Evolutionary conservation across 1,284 basidiomycete species (phyloP).

Genomic region (Papiliotrema flavescens): DNA sequence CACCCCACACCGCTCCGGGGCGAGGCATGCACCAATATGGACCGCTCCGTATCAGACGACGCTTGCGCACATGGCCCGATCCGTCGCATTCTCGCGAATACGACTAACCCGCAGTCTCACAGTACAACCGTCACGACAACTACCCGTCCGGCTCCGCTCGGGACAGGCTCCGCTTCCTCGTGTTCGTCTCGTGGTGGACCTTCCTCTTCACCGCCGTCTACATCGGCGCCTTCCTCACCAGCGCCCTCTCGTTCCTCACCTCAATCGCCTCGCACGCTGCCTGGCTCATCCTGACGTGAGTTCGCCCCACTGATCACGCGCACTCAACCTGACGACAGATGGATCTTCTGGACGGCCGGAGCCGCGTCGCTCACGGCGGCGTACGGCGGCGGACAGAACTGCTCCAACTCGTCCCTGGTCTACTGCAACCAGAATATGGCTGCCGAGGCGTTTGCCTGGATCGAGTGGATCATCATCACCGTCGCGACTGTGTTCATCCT

Average conservation of each 20-base stretch:
- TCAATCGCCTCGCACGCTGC: slow-evolving; percentile 45
- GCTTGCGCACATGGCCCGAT: no score
- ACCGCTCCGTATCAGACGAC: no score
- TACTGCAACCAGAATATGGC: slow-evolving; percentile 45
- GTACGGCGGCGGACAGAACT: slow-evolving; percentile 40
- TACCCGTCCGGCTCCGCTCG: slow-evolving; percentile 38
- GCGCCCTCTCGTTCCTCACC: slow-evolving; percentile 29
- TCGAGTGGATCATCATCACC: slow-evolving; percentile 46
- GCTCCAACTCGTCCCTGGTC: slow-evolving; percentile 22
- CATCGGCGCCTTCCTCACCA: slow-evolving; percentile 42
- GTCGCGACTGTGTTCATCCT: slow-evolving; percentile 29
- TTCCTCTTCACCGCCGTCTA: slow-evolving; percentile 42
- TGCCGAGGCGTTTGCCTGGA: slow-evolving; percentile 49
- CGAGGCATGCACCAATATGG: no score
- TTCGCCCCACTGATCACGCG: not conserved
- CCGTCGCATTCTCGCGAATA: no score
- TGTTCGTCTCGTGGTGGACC: slow-evolving; percentile 51
- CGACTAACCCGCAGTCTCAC: slow-evolving; percentile 16
- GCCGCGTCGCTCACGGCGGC: slow-evolving; percentile 43
- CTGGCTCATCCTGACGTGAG: slow-evolving; percentile 44
- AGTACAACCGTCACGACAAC: slow-evolving; percentile 32
- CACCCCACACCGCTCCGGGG: no score
- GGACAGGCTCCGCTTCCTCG: slow-evolving; percentile 45
- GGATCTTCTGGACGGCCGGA: slow-evolving; percentile 49
- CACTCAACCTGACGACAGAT: slow-evolving; percentile 17